Evolutionary conservation across 139 green algal species (phyloP), one percentile per base, ranked within the genome.

Genomic region (Yamagishiella unicocca): DNA sequence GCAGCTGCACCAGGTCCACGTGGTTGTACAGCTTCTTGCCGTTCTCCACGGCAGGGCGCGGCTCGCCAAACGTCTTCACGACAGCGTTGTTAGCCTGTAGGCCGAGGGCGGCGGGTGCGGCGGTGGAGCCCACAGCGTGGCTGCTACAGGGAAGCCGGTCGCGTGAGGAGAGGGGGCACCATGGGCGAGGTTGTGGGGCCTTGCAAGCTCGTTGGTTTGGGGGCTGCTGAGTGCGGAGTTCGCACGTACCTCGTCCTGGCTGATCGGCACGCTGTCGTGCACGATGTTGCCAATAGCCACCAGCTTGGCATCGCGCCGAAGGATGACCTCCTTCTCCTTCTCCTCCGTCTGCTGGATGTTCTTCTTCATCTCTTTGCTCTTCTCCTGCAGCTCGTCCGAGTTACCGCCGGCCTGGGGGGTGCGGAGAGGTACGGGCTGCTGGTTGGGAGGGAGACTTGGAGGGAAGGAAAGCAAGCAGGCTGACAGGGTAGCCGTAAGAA

Each of bases 221-320:
- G n/a, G n/a, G n/a, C n/a, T 58, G 50, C 37, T 55, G 22, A 3
- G 58, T 25, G 12, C 58, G 21, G 22, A 67, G n/a, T n/a, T n/a
- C 55, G 38, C 2, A 0, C 85, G 3, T 73, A 98, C 94, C 94
- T 99, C 98, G 88, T 99, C 94, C 71, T 99, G 85, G 76, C 84
- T 92, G 45, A 99, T 84, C 21, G 97, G 97, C 68, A 99, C 98
- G 54, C 82, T 95, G 91, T 99, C 96, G 87, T 99, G 98, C 89
- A 99, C 98, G 33, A 99, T 79, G 94, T 99, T 99, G 68, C 98
- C 98, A 64, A 99, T 98, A n/a, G 88, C 66, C 9, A 91, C 53
- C 45, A 99, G 53, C 21, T 93, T 93, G 55, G 78, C 82, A 83
- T 99, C 97, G 2, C 96, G 90, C 29, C 88, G 89, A 12, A 84